Evolutionary conservation across 441 rosid species (phyloP), one percentile per base, ranked within the genome.

Genomic region (Melastoma candidum): DNA sequence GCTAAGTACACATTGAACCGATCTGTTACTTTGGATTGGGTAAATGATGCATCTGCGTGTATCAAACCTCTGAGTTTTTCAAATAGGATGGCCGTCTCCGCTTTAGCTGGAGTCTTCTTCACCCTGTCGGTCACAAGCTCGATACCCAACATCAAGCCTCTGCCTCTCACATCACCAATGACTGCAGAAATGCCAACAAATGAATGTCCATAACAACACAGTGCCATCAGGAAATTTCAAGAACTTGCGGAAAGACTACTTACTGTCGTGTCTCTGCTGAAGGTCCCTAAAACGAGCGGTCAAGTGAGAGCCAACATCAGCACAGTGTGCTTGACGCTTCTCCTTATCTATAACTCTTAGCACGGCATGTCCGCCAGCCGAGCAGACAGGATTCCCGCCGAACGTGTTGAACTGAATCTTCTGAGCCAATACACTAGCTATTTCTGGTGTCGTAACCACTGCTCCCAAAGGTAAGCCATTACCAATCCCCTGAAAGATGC

Each of bases 401-500:
- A 76, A 93, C 41, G 95, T 89, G 67, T 89, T 83, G 56, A 89
- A 88, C 63, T 76, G 90, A 62, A 86, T 80, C 65, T 89, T 84
- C 59, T 74, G 75, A 49, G 85, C 68, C 92, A 93, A 66, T 17
- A 78, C 92, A 56, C 63, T 83, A 0, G 98, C 98, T 44, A 89
- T 89, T 70, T 82, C 96, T 24, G 87, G 88, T 12, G 96, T 89
- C 46, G 95, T 86, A 55, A 86, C 95, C 22, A 86, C 97, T 12
- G 96, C 97, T 54, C 95, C 95, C 56, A 93, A 62, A 24, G 97
- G 98, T 60, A 93, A 77, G 46, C 96, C 96, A 54, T 86, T 89
- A 59, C 98, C 95, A 27, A 89, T 93, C 11, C 97, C 98, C 96
- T 83, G 70, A 56, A 11, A 58, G 48, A 41, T 10, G 52, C 22